Percentiles rank a stretch among this genome's conserved stretches.
Evolutionary conservation across 352 stramenopile species (phyloP).

Genomic region (Phytophthora cactorum): DNA sequence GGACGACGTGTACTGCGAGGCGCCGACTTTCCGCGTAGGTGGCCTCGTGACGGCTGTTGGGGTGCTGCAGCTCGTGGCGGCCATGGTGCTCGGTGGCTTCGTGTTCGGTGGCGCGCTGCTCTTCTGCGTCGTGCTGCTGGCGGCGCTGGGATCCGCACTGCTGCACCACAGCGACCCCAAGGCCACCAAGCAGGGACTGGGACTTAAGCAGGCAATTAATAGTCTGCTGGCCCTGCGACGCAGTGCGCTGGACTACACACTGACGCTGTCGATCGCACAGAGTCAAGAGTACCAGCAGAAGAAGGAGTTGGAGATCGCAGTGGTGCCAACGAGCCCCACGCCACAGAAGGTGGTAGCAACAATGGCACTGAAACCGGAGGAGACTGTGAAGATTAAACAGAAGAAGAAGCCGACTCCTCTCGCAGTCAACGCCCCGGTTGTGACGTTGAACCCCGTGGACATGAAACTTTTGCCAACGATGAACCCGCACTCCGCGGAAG

Average conservation of each 20-base stretch:
- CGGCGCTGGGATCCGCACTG: constrained; percentile 26
- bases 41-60: constrained; percentile 44
- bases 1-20: constrained; percentile 28
- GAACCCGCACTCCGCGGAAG: constrained; percentile 9
- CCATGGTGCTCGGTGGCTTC: constrained; percentile 35
- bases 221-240: constrained; percentile 42
- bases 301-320: constrained; percentile 34
- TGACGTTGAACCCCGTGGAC: constrained; percentile 21
- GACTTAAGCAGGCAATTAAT: constrained; percentile 28
- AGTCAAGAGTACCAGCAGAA: constrained; percentile 26
- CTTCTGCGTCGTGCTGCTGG: constrained; percentile 41
- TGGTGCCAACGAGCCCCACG: constrained; percentile 24
- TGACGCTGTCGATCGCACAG: constrained; percentile 64
- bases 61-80: constrained; percentile 39
- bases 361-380: constrained; percentile 31
- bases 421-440: constrained; percentile 13
- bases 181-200: constrained; percentile 16
- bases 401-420: constrained; percentile 16
- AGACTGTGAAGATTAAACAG: constrained; percentile 13
- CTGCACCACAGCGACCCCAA: constrained; percentile 22
- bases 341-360: constrained; percentile 34
- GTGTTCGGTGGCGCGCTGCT: constrained; percentile 49
- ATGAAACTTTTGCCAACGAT: constrained; percentile 28
- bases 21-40: constrained; percentile 43
- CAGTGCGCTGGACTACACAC: constrained; percentile 57